A percentile compares a stretch with the other conserved stretches of the same genome.
Conservation (phyloP, 148 eudicot species). For the Simmondsia chinensis region DNA sequence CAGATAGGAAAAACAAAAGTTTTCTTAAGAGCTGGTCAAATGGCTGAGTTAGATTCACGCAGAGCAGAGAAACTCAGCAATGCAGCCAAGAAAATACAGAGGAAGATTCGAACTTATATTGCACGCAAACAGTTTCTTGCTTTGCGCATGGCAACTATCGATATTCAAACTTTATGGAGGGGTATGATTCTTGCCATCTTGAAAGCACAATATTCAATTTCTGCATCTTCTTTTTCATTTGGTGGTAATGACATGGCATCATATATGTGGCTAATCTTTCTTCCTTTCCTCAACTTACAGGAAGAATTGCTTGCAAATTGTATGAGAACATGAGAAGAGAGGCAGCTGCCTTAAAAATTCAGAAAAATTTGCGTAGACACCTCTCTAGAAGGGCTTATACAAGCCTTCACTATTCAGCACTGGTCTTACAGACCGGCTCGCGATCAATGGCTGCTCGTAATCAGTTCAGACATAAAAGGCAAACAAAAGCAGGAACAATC, state of each 20-base stretch:
- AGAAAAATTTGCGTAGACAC: slow-evolving; percentile 63
- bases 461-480: slow-evolving; percentile 56
- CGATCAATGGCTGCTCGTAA: slow-evolving; percentile 61
- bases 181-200: slow-evolving; percentile 35
- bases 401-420: slow-evolving; percentile 33
- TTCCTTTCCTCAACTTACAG: slow-evolving; percentile 19
- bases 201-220: slow-evolving; percentile 3
- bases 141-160: slow-evolving; percentile 41
- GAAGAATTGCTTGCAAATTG: slow-evolving; percentile 56
- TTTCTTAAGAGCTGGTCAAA: slow-evolving; percentile 91
- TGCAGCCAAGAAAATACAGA: slow-evolving; percentile 71
- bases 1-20: slow-evolving; percentile 90
- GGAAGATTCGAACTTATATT: slow-evolving; percentile 59
- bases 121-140: slow-evolving; percentile 49
- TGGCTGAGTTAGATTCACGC: slow-evolving; percentile 85
- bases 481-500: slow-evolving; percentile 46
- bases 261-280: slow-evolving; percentile 9
- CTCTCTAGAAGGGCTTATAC: slow-evolving; percentile 43
- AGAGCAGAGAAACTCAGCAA: slow-evolving; percentile 58
- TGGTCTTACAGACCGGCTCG: slow-evolving; percentile 59
- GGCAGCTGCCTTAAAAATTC: slow-evolving; percentile 68
- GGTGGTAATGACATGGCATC: not conserved
- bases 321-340: slow-evolving; percentile 52
- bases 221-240: not conserved
- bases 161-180: slow-evolving; percentile 58